Base-by-base conservation (phyloP, 1,139 yeast species). In the Yamadazyma kanchanaburiensis region DNA sequence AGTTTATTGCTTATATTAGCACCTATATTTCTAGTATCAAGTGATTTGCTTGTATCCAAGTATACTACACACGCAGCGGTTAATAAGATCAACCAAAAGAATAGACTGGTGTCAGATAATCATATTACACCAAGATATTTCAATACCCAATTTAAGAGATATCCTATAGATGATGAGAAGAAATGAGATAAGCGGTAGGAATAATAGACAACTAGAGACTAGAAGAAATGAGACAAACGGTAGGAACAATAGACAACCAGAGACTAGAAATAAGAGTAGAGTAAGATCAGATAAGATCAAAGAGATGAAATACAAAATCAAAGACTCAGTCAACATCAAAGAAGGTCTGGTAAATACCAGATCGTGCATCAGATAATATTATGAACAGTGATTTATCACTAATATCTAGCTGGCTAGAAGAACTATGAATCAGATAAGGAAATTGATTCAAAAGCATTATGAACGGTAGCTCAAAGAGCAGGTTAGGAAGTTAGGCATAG, bases 11-110 rank as follows among this genome's bases (percentile, higher is more conserved):
- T 52, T 28, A 39, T 51, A 30, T 39, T 55, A 22, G 55, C 56
- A 2, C 60, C 60, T 10, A 38, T 50, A 5, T 52, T 55, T 30
- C 39, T 55, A 16, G 34, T 55, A 4, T 45, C 55, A 2, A 45
- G 56, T 18, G 60, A 55, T 24, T 43, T 49, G 10, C 37, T 55
- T 6, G 55, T 49, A 3, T 38, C 51, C 10, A 44, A 43, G 23
- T 50, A 43, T 29, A 43, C 48, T 20, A 44, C 58, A 5, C 42
- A 44, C 22, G 45, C 47, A 11, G 47, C 48, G 7, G 40, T 42
- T 11, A 38, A 41, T 8, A 37, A 38, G 18, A 35, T 43, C 15
- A 39, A 36, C 22, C 35, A 39, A 26, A 32, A 22, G 7, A 36
- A 29, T 30, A 17, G 26, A 22, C 4, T 10, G 9, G 6, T 26